Evolutionary conservation across 306 rosid species (phyloP).

Genomic region (Cyamopsis tetragonoloba): DNA sequence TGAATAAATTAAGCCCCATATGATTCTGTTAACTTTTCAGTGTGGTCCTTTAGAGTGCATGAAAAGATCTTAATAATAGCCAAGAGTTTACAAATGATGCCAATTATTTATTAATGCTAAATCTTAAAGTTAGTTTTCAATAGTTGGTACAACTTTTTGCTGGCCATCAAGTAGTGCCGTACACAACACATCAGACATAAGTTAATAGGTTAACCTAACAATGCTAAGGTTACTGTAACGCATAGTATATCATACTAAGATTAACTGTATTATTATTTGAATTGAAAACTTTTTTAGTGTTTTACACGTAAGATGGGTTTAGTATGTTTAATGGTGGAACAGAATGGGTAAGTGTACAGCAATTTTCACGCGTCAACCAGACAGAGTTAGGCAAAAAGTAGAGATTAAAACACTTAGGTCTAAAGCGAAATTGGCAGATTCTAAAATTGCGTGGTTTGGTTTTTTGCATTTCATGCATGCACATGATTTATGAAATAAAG

Average conservation of each 20-base stretch:
- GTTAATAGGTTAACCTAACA: neutral
- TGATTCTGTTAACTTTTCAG: slow-evolving; percentile 4
- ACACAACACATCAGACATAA: neutral
- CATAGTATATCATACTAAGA: neutral
- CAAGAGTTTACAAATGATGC: neutral
- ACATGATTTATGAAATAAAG: neutral
- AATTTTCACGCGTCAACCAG: neutral
- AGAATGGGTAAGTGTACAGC: neutral
- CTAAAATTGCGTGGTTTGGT: neutral
- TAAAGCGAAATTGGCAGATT: neutral
- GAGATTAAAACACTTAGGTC: neutral
- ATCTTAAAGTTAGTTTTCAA: neutral
- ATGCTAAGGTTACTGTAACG: neutral
- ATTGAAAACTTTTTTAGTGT: neutral
- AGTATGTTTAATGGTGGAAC: neutral
- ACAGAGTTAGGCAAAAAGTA: neutral
- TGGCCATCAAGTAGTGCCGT: neutral
- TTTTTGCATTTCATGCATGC: neutral
- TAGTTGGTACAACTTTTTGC: neutral
- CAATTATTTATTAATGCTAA: neutral
- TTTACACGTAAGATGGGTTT: neutral
- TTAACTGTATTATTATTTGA: neutral
- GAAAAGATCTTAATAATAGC: neutral
- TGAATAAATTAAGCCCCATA: slow-evolving; percentile 34
- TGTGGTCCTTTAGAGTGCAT: neutral